phyloP scores from a whole-genome alignment of 2,329 filamentous ascomycete species.

The Sclerotinia minor region DNA sequence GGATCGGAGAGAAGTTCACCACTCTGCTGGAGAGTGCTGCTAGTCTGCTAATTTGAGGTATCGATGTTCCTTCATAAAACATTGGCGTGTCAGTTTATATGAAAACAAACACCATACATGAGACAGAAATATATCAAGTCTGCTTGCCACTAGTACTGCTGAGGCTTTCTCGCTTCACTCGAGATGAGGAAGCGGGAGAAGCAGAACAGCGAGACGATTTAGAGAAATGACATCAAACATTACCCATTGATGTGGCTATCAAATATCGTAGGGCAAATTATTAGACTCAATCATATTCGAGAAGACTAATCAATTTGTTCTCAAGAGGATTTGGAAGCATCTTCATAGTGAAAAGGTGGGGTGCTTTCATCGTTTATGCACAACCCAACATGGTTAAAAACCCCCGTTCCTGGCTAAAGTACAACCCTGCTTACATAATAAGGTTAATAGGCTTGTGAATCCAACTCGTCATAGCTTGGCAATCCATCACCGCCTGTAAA shows the following conservation, averaged over 20 bases:
- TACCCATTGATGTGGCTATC: no score
- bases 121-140: neutral
- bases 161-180: neutral
- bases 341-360: neutral
- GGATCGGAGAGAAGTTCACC: neutral
- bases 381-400: no score
- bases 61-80: neutral
- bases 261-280: neutral
- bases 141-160: neutral
- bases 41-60: neutral
- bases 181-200: neutral
- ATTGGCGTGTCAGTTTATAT: neutral
- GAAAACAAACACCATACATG: neutral
- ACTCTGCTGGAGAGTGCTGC: neutral
- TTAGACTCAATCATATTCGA: neutral
- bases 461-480: slow-evolving; percentile 18
- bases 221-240: no score
- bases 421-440: slow-evolving; percentile 2
- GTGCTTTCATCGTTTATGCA: neutral
- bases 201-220: no score
- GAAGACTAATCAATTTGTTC: no score
- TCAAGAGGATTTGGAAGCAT: neutral
- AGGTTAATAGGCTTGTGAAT: neutral
- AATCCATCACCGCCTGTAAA: neutral
- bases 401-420: neutral